phyloP scores from a whole-genome alignment of 345 rosid species.

The Boechera stricta region DNA sequence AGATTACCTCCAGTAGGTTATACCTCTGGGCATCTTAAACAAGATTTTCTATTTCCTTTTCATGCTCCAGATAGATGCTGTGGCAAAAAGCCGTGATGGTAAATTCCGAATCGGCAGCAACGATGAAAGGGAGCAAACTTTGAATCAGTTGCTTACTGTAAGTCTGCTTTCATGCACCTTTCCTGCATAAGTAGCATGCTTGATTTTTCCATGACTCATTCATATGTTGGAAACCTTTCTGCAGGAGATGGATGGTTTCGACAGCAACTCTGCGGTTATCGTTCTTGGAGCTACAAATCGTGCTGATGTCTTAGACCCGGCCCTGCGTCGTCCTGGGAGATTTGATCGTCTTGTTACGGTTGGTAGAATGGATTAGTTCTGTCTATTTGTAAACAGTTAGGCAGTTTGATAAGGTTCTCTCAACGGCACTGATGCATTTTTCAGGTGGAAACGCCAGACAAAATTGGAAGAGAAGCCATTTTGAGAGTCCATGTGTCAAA shows the following conservation, averaged over 20 bases:
- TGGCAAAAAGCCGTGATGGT: constrained; percentile 97
- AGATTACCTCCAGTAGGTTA: background rate
- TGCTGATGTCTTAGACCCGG: constrained; percentile 94
- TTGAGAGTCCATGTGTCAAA: constrained; percentile 77
- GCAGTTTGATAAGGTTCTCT: constrained; percentile 2
- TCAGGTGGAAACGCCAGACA: constrained; percentile 96
- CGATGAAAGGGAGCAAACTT: constrained; percentile 97
- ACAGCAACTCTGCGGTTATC: constrained; percentile 88
- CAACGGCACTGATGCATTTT: constrained; percentile 12
- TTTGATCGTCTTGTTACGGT: constrained; percentile 97
- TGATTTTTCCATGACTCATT: constrained; percentile 1
- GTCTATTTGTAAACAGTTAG: constrained; percentile 2
- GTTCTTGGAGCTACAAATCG: constrained; percentile 99
- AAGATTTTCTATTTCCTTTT: constrained; percentile 17
- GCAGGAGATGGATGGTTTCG: constrained; percentile 99
- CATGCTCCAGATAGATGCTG: constrained; percentile 86
- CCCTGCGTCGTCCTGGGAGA: constrained; percentile 97
- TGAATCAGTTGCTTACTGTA: constrained; percentile 97
- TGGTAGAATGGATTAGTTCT: constrained; percentile 44
- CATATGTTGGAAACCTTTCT: constrained; percentile 32
- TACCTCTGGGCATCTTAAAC: background rate
- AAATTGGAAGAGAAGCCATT: constrained; percentile 90
- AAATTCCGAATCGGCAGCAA: constrained; percentile 84
- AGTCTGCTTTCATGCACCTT: constrained; percentile 32
- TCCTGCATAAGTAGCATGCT: constrained; percentile 9